phyloP scores from a whole-genome alignment of 2,329 filamentous ascomycete species.

The Cladorrhinum sp. region DNA sequence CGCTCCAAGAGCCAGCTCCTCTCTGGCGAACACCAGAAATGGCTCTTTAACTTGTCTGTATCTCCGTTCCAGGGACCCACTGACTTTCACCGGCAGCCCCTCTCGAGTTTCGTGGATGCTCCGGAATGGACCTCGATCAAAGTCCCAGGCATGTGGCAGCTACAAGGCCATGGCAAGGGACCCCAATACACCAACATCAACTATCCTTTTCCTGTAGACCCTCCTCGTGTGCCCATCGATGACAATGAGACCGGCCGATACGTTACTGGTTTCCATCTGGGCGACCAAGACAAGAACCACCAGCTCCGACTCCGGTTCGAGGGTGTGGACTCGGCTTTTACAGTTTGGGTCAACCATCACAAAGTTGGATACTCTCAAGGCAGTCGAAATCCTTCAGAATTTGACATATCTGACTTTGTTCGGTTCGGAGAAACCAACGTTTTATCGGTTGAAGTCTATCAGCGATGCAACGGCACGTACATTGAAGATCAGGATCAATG shows the following conservation, averaged over 20 bases:
- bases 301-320: conserved; percentile 70
- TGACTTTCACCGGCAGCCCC: conserved; percentile 32
- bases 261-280: conserved; percentile 53
- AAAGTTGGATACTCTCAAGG: conserved; percentile 71
- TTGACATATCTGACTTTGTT: conserved; percentile 61
- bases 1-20: conserved; percentile 39
- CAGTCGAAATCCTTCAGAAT: conserved; percentile 69
- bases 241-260: conserved; percentile 67
- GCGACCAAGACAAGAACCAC: conserved; percentile 42
- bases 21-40: conserved; percentile 40
- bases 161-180: conserved; percentile 57
- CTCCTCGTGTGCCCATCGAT: conserved; percentile 54
- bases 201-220: conserved; percentile 60
- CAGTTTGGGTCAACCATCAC: conserved; percentile 66
- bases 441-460: conserved; percentile 66
- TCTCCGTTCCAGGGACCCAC: conserved; percentile 39
- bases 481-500: conserved; percentile 66
- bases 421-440: conserved; percentile 46
- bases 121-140: conserved; percentile 48
- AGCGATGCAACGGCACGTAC: conserved; percentile 69
- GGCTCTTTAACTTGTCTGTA: conserved; percentile 44
- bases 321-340: conserved; percentile 70
- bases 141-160: conserved; percentile 67
- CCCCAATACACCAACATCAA: conserved; percentile 63
- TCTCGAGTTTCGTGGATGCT: conserved; percentile 23